Evolutionary conservation across 2,329 filamentous ascomycete species (phyloP).

Genomic region (Chrysoporthe austroafricana): DNA sequence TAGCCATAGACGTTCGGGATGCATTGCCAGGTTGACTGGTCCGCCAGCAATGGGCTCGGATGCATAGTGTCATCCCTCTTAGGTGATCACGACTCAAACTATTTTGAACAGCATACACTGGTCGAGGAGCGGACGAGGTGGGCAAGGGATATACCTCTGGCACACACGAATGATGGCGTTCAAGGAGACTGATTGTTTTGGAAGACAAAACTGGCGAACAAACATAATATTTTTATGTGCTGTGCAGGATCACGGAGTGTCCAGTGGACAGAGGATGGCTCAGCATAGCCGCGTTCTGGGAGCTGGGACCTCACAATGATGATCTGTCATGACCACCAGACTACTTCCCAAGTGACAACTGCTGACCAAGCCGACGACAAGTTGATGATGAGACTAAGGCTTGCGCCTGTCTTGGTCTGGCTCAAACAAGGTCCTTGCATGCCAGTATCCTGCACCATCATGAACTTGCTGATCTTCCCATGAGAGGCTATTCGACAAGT

Average conservation of each 20-base stretch:
- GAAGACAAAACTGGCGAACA: conserved; percentile 24
- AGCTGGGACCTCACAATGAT: conserved; percentile 33
- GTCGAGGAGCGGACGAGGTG: background rate
- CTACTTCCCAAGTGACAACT: conserved; percentile 2
- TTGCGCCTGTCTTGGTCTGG: too few species aligned
- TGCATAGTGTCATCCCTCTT: background rate
- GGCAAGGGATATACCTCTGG: conserved; percentile 17
- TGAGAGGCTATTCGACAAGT: too few species aligned
- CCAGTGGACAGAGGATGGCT: conserved; percentile 32
- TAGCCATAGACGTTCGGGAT: conserved; percentile 11
- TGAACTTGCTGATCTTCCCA: too few species aligned
- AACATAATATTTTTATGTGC: conserved; percentile 4
- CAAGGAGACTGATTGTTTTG: conserved; percentile 23
- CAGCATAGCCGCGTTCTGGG: conserved; percentile 36
- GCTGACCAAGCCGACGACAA: too few species aligned
- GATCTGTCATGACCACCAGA: background rate
- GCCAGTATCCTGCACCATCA: too few species aligned
- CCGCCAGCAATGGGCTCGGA: background rate
- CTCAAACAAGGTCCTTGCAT: too few species aligned
- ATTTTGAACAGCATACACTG: background rate
- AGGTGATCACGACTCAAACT: background rate
- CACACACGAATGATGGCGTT: conserved; percentile 22
- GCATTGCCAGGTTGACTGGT: background rate
- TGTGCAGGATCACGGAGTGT: conserved; percentile 15
- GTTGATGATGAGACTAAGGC: too few species aligned